Base-by-base conservation (phyloP, 2,329 filamentous ascomycete genomes). In the Calonectria ilicicola region DNA sequence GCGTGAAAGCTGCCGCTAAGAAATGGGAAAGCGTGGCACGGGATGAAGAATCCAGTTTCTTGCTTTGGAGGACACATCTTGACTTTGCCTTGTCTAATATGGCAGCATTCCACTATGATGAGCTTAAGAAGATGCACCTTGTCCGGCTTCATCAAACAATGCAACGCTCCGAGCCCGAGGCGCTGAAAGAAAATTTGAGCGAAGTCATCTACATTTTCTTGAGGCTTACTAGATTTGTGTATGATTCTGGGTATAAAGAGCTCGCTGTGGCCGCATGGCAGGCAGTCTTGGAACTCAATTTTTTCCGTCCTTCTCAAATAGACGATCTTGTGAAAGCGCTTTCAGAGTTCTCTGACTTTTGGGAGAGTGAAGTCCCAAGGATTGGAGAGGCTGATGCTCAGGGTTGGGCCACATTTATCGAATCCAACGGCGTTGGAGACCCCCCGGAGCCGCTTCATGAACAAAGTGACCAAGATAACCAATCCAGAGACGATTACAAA, bases 231-330 rank as follows among this genome's bases (percentile, higher is more conserved):
- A 83, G 91, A 2, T 93, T 97, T 79, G 87, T 96, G 35, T 87
- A 91, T 53, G 93, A 98, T 80, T 88, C 93, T 56, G 96, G 96
- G 0, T 98, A 93, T 80, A 86, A 88, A 53, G 96, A 98, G 81
- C 86, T 94, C 35, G 93, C 95, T 1, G 86, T 94, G 3, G 95
- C 93, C 12, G 88, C 93, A 6, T 98, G 96, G 95, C 96, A 98
- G 84, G 94, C 91, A 7, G 78, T 94, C 1, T 83, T 98, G 0
- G 96, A 98, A 80, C 86, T 93, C 65, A 91, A 90, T 21, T 89
- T 95, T 72, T 91, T 91, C 58, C 86, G 87, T 3, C 91, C 93
- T 9, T n/a, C 60, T 5, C 47, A 80, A 6, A 64, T 84, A 3
- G 67, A 78, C n/a, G 58, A 79, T 47, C 75, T 77, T 2, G 67